Evolutionary conservation across 2,329 filamentous ascomycete species (phyloP), one percentile per base, ranked within the genome.

Genomic region (Ophioceras dolichostomum): DNA sequence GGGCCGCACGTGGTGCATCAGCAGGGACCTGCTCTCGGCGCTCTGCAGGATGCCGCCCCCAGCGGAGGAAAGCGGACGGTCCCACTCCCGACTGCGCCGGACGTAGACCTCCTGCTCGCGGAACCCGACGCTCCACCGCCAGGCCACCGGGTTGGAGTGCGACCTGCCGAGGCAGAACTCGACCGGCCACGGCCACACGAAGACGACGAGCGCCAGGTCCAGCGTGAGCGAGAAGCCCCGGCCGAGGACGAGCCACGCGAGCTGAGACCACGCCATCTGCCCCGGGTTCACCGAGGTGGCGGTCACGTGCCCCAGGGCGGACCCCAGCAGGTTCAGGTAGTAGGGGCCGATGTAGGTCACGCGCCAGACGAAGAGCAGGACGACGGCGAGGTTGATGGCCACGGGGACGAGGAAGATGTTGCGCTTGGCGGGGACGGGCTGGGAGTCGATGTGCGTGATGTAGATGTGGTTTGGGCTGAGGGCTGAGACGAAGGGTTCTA

Each of bases 341-440:
- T 74, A 80, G 1, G 83, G 83, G 10, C 73, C 46, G 47, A 85
- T 79, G 55, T 67, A 62, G 55, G 73, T 83, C 42, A 80, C 62
- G 45, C 88, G 80, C 64, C 76, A 76, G 41, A 68, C 47, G 47
- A 94, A 76, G 22, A 84, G 58, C 2, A 67, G 50, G 8, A 68
- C 62, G 40, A 95, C 76, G 46, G 64, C 59, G 24, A 81, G 40
- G 58, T 95, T 95, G 60, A 94, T 76, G 14, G 77, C 56, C 14
- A 86, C 68, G 13, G 88, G 86, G 1, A 94, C 77, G 34, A 76
- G 50, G 59, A 94, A 95, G 49, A 93, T 81, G 51, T 84, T 82
- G 54, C 74, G 74, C 61, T 95, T 95, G 60, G 88, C 76, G 20
- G 68, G 66, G 16, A 61, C 58, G 0, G 79, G 76, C 43, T 81